Conservation (phyloP, 2,329 filamentous ascomycete species). For the Aspergillus sp. region DNA sequence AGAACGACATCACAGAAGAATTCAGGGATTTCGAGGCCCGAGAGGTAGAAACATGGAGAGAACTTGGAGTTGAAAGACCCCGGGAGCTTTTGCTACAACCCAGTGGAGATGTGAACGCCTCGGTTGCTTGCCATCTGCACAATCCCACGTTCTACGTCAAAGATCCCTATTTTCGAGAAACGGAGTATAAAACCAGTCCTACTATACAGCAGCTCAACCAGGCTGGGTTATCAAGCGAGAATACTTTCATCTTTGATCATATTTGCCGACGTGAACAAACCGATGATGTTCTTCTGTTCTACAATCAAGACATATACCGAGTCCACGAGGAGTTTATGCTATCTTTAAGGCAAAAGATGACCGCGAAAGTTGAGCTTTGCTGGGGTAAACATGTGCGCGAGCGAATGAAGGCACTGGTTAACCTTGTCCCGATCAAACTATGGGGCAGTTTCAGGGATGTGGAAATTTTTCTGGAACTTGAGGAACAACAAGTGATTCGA, state of each 20-base stretch:
- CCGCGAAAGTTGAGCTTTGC: neutral
- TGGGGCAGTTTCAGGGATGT: neutral
- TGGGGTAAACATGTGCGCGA: neutral
- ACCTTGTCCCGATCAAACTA: neutral
- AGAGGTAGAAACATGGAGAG: neutral
- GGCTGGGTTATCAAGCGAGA: neutral
- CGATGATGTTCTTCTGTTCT: neutral
- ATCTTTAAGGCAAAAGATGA: neutral
- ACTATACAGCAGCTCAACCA: neutral
- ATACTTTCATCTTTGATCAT: conserved; percentile 1
- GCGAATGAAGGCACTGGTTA: neutral
- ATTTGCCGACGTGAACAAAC: neutral
- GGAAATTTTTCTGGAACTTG: neutral
- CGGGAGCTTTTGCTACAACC: neutral
- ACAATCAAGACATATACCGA: neutral
- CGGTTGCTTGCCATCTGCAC: neutral
- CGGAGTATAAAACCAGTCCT: neutral
- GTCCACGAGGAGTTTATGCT: neutral
- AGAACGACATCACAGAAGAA: neutral
- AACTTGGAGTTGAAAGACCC: neutral
- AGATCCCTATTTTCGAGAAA: neutral
- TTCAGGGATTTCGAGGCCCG: neutral
- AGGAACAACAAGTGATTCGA: neutral
- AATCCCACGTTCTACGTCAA: conserved; percentile 2
- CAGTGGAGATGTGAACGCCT: neutral